Evolutionary conservation across 768 basidiomycete genomes (phyloP).

Genomic region (Termitomyces heimii): DNA sequence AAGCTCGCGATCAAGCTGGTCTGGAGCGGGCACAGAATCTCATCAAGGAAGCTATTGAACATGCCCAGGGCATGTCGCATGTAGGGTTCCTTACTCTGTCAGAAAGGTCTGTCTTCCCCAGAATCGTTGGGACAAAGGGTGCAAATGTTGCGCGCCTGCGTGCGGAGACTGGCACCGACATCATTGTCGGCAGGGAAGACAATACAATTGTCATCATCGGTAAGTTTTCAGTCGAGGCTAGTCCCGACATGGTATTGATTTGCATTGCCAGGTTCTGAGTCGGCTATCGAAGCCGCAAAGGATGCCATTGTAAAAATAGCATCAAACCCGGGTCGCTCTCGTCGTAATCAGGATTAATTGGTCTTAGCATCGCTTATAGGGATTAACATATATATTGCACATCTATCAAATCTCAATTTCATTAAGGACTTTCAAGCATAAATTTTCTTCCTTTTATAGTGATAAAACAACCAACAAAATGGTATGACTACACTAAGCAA

Average conservation of each 20-base stretch:
- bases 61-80: slow-evolving; percentile 68
- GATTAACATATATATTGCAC: not conserved
- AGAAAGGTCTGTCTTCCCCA: slow-evolving; percentile 82
- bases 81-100: slow-evolving; percentile 82
- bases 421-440: not conserved
- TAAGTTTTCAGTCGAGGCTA: slow-evolving; percentile 27
- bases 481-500: not conserved
- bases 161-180: slow-evolving; percentile 86
- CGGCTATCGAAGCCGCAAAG: slow-evolving; percentile 66
- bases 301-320: slow-evolving; percentile 66
- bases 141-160: slow-evolving; percentile 85
- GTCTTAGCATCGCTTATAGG: not conserved
- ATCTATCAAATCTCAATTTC: not conserved
- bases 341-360: slow-evolving; percentile 30
- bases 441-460: not conserved
- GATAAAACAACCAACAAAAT: not conserved
- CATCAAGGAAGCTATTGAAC: slow-evolving; percentile 63
- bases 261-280: slow-evolving; percentile 50
- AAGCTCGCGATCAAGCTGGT: slow-evolving; percentile 69
- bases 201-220: slow-evolving; percentile 85
- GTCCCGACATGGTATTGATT: not conserved
- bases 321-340: slow-evolving; percentile 31
- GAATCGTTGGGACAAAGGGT: slow-evolving; percentile 91
- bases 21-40: slow-evolving; percentile 71
- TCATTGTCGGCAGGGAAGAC: slow-evolving; percentile 85